Evolutionary conservation across 495 filamentous ascomycete genomes (phyloP), one percentile per base, ranked within the genome.

Genomic region (Baudoinia panamericana): DNA sequence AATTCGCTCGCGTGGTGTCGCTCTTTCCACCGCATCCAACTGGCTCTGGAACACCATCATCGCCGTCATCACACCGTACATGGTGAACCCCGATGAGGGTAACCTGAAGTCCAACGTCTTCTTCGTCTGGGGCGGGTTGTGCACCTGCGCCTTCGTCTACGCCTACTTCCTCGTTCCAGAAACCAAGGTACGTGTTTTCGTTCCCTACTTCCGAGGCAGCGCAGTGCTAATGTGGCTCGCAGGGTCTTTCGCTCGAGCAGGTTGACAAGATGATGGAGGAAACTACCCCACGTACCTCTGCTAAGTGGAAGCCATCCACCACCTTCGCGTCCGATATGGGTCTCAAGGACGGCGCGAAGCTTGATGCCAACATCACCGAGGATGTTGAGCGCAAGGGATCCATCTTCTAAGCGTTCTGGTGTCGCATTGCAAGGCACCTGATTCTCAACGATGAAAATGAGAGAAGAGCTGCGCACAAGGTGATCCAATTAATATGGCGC

Each of bases 231-330:
- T 41, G 7, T 6, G 2, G 1, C 20, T 26, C 45, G n/a, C 24
- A 51, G 73, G 83, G 83, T 46, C 69, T 92, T n/a, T 77, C 80
- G 15, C 80, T 88, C 36, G 83, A 92, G 67, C 82, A 92, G 59
- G 79, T 92, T 55, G 83, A 92, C 67, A 73, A 74, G 64, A 85
- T 88, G 84, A 73, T 90, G 68, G 84, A 85, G 62, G 82, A 88
- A 66, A 72, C 72, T 9, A 81, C 69, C 1, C 77, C 82, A 15
- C 63, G 77, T 25, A 81, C 73, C 16, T 84, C 79, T 37, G 55
- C 66, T 57, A 73, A 71, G 56, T 87, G 82, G 82, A 67, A 66
- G 54, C 81, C 82, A 23, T 71, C 72, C 55, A 64, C 63, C 38
- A 88, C 82, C 20, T 85, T 79, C 46, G 78, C 77, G 5, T 56